Percentiles rank a stretch among this genome's conserved stretches.
Evolutionary conservation across 805 yeast species (phyloP).

Genomic region (Maudiozyma pseudohumilis): DNA sequence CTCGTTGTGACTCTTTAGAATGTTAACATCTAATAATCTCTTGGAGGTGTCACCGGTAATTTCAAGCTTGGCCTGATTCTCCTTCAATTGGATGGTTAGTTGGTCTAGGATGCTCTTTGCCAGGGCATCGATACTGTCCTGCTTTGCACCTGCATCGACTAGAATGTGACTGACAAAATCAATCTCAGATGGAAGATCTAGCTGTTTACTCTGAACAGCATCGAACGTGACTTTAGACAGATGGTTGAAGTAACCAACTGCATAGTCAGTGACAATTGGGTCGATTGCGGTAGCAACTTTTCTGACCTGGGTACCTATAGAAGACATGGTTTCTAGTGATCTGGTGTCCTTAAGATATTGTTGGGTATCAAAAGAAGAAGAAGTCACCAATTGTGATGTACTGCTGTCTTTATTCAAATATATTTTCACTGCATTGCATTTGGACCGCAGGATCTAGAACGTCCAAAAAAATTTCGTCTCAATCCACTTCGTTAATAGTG

Average conservation of each 20-base stretch:
- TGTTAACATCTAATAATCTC: constrained; percentile 69
- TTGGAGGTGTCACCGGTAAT: constrained; percentile 82
- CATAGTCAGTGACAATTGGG: constrained; percentile 77
- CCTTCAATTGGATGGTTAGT: constrained; percentile 44
- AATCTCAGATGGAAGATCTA: constrained; percentile 61
- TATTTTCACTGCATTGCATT: too few relatives aligned
- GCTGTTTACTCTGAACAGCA: constrained; percentile 64
- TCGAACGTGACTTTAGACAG: constrained; percentile 70
- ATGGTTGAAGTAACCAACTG: constrained; percentile 83
- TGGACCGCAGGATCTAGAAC: too few relatives aligned
- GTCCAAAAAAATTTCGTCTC: too few relatives aligned
- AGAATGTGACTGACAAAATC: constrained; percentile 55
- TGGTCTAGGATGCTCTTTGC: constrained; percentile 37
- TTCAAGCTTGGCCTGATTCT: constrained; percentile 63
- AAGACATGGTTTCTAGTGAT: too few relatives aligned
- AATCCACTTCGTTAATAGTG: too few relatives aligned
- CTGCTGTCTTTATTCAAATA: too few relatives aligned
- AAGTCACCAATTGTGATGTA: too few relatives aligned
- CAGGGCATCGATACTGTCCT: constrained; percentile 43
- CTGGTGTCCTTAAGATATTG: too few relatives aligned
- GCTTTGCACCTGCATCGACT: constrained; percentile 73
- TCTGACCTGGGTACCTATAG: constrained; percentile 51
- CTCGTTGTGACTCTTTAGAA: constrained; percentile 50
- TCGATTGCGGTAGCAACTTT: constrained; percentile 83
- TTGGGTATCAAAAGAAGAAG: too few relatives aligned